These are phyloP conservation scores for Ballota nigra DNA, from an alignment of 257 asterid species.

Conservation along the genomic window DNA sequence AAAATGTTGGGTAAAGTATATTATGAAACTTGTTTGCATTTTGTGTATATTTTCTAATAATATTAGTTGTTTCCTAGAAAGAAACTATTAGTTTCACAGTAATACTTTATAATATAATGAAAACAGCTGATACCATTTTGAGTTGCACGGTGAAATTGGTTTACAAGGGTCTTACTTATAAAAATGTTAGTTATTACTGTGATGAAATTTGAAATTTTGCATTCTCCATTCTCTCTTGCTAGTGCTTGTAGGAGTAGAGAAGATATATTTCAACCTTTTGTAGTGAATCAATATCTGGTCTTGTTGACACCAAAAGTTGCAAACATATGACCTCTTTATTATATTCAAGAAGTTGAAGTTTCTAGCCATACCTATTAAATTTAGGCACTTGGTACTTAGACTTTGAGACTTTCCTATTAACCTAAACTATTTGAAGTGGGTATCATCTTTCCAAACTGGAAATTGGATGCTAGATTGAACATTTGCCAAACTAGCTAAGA, in stretches of 20 bases:
- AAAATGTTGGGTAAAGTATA: too few relatives aligned
- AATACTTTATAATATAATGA: too few relatives aligned
- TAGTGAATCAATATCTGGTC: neutral
- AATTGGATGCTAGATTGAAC: neutral
- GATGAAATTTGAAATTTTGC: neutral
- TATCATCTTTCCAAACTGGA: neutral
- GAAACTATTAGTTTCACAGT: too few relatives aligned
- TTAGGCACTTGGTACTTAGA: neutral
- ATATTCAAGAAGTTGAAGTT: conserved; percentile 9
- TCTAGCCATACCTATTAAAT: neutral
- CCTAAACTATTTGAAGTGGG: neutral
- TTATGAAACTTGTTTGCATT: too few relatives aligned
- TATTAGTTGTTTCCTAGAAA: too few relatives aligned
- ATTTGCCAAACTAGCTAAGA: neutral
- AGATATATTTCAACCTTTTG: neutral
- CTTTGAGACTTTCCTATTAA: neutral
- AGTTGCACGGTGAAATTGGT: too few relatives aligned
- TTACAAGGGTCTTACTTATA: too few relatives aligned
- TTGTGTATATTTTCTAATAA: too few relatives aligned
- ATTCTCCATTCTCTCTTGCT: neutral
- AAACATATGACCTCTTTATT: too few relatives aligned
- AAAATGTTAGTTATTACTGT: too few relatives aligned
- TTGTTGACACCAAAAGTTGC: neutral
- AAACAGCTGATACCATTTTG: too few relatives aligned
- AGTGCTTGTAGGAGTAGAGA: neutral